phyloP scores from a whole-genome alignment of 441 rosid species.

The Breynia disticha region DNA sequence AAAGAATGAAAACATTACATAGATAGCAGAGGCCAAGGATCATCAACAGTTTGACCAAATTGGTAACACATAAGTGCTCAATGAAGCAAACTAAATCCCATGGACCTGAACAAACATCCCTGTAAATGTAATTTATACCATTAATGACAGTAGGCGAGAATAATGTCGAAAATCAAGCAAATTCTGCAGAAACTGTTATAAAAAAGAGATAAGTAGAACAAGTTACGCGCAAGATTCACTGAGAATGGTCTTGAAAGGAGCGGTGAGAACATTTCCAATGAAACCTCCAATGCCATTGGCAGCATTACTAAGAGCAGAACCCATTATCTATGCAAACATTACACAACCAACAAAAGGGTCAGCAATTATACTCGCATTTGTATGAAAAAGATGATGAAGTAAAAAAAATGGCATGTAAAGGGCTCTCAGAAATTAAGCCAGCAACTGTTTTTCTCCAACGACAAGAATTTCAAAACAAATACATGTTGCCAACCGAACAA shows the following conservation, averaged over 20 bases:
- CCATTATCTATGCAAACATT: conserved; percentile 24
- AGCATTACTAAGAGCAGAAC: conserved; percentile 39
- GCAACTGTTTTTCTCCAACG: no score
- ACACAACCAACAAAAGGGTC: no score
- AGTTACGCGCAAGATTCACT: conserved; percentile 57
- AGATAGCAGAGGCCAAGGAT: conserved; percentile 54
- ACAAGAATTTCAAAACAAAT: no score
- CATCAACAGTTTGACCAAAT: conserved; percentile 52
- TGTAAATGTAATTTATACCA: conserved; percentile 17
- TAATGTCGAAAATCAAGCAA: no score
- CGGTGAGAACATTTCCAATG: conserved; percentile 39
- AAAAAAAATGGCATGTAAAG: no score
- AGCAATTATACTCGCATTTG: no score
- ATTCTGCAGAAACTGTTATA: no score
- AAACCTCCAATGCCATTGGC: conserved; percentile 43
- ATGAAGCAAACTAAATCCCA: conserved; percentile 68
- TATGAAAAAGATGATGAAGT: no score
- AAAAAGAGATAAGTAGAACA: no score
- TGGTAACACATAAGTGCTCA: conserved; percentile 58
- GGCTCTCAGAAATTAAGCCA: no score
- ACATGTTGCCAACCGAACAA: no score
- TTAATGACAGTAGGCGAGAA: neutral
- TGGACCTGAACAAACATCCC: conserved; percentile 57
- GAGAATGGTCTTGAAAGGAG: conserved; percentile 55
- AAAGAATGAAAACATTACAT: conserved; percentile 21